Conservation (phyloP, 176 grass and related monocot species). For the Phragmites australis region DNA sequence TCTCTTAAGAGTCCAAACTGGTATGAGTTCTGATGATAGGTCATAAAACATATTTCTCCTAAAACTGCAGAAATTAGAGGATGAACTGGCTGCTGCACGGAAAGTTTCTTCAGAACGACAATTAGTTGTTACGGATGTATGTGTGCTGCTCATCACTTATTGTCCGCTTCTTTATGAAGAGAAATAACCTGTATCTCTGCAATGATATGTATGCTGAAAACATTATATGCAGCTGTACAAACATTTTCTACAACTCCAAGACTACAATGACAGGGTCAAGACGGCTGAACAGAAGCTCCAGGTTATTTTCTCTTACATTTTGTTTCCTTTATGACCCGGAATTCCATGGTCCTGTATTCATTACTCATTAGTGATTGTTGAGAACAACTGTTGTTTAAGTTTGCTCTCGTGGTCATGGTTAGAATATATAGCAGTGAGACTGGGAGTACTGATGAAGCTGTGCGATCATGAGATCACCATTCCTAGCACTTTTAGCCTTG, state of each 20-base stretch:
- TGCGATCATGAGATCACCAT: background rate
- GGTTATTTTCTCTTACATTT: constrained; percentile 28
- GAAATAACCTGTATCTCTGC: background rate
- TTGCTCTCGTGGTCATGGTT: background rate
- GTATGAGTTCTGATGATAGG: background rate
- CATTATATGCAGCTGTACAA: constrained; percentile 57
- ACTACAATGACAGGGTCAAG: constrained; percentile 69
- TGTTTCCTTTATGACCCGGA: background rate
- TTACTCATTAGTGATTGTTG: background rate
- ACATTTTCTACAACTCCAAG: constrained; percentile 69
- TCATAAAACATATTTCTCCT: background rate
- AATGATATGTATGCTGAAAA: background rate
- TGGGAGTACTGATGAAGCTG: background rate
- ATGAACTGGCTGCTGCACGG: constrained; percentile 53
- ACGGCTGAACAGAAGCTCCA: constrained; percentile 67
- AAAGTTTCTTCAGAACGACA: constrained; percentile 73
- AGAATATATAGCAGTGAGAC: background rate
- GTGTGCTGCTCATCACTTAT: background rate
- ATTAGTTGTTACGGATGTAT: constrained; percentile 56
- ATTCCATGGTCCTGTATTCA: background rate
- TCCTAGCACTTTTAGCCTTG: background rate
- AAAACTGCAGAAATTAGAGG: constrained; percentile 74
- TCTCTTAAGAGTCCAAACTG: background rate
- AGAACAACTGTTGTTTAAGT: background rate
- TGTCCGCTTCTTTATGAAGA: constrained; percentile 23